Evolutionary conservation across 2,329 filamentous ascomycete genomes (phyloP).

Genomic region (Leptosphaerulina australis): DNA sequence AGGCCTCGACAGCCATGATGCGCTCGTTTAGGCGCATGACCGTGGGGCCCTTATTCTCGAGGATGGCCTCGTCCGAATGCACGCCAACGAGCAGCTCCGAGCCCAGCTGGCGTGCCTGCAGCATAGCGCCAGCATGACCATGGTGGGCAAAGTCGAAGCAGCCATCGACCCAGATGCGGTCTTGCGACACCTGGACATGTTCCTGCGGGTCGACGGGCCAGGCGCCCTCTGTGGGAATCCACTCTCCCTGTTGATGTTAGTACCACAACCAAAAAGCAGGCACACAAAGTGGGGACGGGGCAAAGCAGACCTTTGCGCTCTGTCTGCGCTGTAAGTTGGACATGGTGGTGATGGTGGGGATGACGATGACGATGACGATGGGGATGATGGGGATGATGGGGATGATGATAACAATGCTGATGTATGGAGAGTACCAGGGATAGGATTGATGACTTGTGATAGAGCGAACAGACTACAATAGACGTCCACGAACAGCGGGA

Average conservation of each 20-base stretch:
- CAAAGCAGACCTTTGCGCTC: slow-evolving; percentile 41
- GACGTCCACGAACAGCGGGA: background rate
- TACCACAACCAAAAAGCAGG: too few relatives aligned
- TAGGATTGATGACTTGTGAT: too few relatives aligned
- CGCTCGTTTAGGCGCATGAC: slow-evolving; percentile 94
- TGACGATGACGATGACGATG: background rate
- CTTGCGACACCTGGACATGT: slow-evolving; percentile 63
- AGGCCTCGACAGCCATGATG: slow-evolving; percentile 88
- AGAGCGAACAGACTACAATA: too few relatives aligned
- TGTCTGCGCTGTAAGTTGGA: slow-evolving; percentile 43
- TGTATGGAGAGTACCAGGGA: too few relatives aligned
- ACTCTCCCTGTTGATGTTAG: slow-evolving; percentile 38
- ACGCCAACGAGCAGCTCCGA: slow-evolving; percentile 88
- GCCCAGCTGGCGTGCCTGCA: slow-evolving; percentile 91
- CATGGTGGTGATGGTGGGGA: slow-evolving; percentile 10
- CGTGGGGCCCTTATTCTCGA: slow-evolving; percentile 96
- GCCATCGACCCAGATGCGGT: slow-evolving; percentile 95
- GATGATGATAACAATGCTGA: background rate
- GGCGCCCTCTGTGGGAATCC: slow-evolving; percentile 59
- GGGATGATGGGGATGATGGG: background rate
- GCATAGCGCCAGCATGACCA: slow-evolving; percentile 96
- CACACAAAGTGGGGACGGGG: background rate
- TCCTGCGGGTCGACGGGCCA: slow-evolving; percentile 71
- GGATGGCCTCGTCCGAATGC: slow-evolving; percentile 92
- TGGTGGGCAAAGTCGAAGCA: slow-evolving; percentile 99